A percentile compares a stretch with the other conserved stretches of the same genome.
phyloP scores from a whole-genome alignment of 495 filamentous ascomycete species.

The Aspergillus diversus region DNA sequence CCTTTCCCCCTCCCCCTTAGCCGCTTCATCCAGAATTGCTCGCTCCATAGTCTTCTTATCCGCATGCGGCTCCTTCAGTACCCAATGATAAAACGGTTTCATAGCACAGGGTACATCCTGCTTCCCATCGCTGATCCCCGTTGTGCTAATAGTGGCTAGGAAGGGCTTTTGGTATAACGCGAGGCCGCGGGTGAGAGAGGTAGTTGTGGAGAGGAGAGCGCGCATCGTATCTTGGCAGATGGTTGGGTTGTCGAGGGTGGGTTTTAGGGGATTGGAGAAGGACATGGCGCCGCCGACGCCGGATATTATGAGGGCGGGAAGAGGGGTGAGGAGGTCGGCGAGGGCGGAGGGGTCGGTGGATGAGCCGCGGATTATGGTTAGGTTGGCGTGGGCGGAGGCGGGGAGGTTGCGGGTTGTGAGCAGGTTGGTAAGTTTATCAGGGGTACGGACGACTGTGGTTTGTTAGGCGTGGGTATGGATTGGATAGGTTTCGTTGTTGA shows the following conservation, averaged over 20 bases:
- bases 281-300: conserved; percentile 38
- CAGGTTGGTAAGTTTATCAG: conserved; percentile 59
- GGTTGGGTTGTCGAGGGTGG: conserved; percentile 55
- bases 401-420: conserved; percentile 38
- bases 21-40: conserved; percentile 36
- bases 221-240: conserved; percentile 57
- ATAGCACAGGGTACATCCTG: conserved; percentile 58
- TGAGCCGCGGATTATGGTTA: conserved; percentile 56
- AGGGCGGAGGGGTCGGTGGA: conserved; percentile 50
- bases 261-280: conserved; percentile 26
- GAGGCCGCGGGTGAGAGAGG: conserved; percentile 19
- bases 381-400: conserved; percentile 34
- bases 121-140: conserved; percentile 49
- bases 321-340: conserved; percentile 33
- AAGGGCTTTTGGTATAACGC: conserved; percentile 37
- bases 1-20: conserved; percentile 8
- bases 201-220: conserved; percentile 50
- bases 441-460: conserved; percentile 57
- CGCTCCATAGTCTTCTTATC: conserved; percentile 67
- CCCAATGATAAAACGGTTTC: conserved; percentile 52
- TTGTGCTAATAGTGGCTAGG: conserved; percentile 56
- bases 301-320: conserved; percentile 34
- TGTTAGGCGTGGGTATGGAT: neutral
- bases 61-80: conserved; percentile 53
- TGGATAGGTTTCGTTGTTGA: neutral